Percentiles rank a stretch among this genome's conserved stretches.
Evolutionary conservation across 2,329 filamentous ascomycete species (phyloP).

Genomic region (Neoscytalidium dimidiatum): DNA sequence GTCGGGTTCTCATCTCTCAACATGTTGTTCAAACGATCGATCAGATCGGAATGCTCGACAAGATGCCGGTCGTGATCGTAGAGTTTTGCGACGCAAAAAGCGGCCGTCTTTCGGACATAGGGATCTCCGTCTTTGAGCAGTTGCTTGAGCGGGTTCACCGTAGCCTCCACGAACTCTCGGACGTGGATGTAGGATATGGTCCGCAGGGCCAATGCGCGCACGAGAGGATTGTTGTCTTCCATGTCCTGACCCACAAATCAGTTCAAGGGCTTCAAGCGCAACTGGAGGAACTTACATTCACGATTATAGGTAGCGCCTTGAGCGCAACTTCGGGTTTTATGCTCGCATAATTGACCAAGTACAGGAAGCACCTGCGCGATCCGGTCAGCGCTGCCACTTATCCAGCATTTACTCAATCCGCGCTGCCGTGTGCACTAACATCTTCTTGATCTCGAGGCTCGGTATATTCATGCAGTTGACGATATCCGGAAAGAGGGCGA

Average conservation of each 20-base stretch:
- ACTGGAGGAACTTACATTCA: slow-evolving; percentile 61
- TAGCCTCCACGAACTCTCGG: slow-evolving; percentile 90
- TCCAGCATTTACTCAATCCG: background rate
- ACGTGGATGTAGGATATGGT: slow-evolving; percentile 99
- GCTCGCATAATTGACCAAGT: slow-evolving; percentile 93
- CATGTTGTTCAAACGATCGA: slow-evolving; percentile 86
- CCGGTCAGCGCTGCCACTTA: slow-evolving; percentile 31
- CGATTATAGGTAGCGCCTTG: slow-evolving; percentile 84
- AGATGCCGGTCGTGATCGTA: slow-evolving; percentile 93
- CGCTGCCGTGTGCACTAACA: slow-evolving; percentile 59
- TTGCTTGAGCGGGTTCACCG: slow-evolving; percentile 78
- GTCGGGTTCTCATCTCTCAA: slow-evolving; percentile 95
- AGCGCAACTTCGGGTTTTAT: slow-evolving; percentile 92
- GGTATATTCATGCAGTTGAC: slow-evolving; percentile 93
- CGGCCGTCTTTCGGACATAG: slow-evolving; percentile 96
- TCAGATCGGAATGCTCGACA: slow-evolving; percentile 88
- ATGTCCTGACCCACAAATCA: slow-evolving; percentile 67
- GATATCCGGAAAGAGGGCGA: slow-evolving; percentile 92
- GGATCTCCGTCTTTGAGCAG: slow-evolving; percentile 85
- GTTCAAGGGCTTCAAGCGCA: background rate
- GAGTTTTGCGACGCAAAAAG: slow-evolving; percentile 93
- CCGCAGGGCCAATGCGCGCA: slow-evolving; percentile 85
- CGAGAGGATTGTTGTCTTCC: slow-evolving; percentile 88
- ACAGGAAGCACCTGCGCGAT: slow-evolving; percentile 83
- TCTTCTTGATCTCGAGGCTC: slow-evolving; percentile 98